Conservation (phyloP, 257 asterid genomes). For the Anisodus acutangulus region DNA sequence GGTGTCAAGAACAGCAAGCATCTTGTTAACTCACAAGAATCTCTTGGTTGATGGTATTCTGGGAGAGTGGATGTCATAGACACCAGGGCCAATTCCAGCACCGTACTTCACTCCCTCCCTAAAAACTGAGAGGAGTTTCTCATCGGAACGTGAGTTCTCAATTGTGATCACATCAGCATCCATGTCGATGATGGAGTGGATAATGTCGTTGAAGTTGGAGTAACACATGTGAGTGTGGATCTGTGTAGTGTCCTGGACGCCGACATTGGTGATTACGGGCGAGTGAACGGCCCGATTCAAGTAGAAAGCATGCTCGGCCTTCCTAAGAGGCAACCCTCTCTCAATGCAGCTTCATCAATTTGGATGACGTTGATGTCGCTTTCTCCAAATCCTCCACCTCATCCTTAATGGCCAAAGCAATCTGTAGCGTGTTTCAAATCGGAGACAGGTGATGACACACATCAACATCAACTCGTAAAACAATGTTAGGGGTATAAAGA, state of each 20-base stretch:
- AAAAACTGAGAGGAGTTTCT: conserved; percentile 93
- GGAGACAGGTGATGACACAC: conserved; percentile 26
- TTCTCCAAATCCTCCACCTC: conserved; percentile 98
- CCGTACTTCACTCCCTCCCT: conserved; percentile 94
- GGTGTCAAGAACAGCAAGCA: conserved; percentile 94
- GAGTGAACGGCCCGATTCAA: conserved; percentile 98
- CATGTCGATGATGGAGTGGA: conserved; percentile 93
- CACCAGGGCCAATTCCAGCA: conserved; percentile 97
- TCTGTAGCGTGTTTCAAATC: conserved; percentile 91
- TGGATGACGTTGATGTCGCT: conserved; percentile 88
- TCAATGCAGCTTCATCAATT: conserved; percentile 91
- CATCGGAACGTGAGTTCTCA: conserved; percentile 94
- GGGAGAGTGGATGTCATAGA: conserved; percentile 93
- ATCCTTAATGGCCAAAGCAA: conserved; percentile 90
- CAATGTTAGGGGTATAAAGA: neutral
- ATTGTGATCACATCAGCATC: conserved; percentile 97
- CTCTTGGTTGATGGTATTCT: conserved; percentile 83
- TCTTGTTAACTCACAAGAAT: conserved; percentile 90
- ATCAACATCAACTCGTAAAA: conserved; percentile 18
- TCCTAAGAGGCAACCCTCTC: conserved; percentile 95
- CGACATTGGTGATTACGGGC: conserved; percentile 81
- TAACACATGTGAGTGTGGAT: conserved; percentile 99
- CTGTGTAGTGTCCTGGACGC: conserved; percentile 90
- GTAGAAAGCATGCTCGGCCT: conserved; percentile 86
- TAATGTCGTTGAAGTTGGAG: conserved; percentile 97